phyloP scores from a whole-genome alignment of 768 basidiomycete genomes.

The Gloeopeniophorella convolvens region DNA sequence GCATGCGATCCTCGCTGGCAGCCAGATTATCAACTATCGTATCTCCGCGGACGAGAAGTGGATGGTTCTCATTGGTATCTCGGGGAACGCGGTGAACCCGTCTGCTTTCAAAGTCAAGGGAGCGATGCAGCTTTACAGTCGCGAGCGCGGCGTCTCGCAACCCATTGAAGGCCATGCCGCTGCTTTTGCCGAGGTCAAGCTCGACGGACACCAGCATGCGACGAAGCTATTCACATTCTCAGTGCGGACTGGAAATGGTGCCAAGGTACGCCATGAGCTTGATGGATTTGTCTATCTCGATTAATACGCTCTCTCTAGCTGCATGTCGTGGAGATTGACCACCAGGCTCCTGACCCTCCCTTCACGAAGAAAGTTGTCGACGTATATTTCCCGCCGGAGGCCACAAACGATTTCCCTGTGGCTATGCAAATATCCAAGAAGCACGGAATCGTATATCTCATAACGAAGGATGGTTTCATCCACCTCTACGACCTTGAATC shows the following conservation, averaged over 20 bases:
- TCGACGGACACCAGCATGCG: slow-evolving; percentile 76
- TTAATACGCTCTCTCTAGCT: slow-evolving; percentile 46
- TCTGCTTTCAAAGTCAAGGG: slow-evolving; percentile 99
- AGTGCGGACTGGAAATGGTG: slow-evolving; percentile 89
- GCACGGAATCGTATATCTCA: slow-evolving; percentile 93
- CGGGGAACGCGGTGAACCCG: slow-evolving; percentile 84
- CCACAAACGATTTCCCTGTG: slow-evolving; percentile 98
- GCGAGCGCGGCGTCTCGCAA: slow-evolving; percentile 88
- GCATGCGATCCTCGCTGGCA: slow-evolving; percentile 82
- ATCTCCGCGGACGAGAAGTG: slow-evolving; percentile 90
- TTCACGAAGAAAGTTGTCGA: slow-evolving; percentile 98
- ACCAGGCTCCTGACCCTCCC: slow-evolving; percentile 81
- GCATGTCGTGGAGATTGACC: slow-evolving; percentile 97
- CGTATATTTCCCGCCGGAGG: slow-evolving; percentile 98
- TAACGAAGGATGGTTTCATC: slow-evolving; percentile 98
- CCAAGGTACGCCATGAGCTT: slow-evolving; percentile 60
- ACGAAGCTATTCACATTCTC: slow-evolving; percentile 95
- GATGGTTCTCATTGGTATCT: slow-evolving; percentile 94
- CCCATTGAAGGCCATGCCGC: slow-evolving; percentile 98
- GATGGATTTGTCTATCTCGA: neutral
- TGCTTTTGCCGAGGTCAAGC: slow-evolving; percentile 85
- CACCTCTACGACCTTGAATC: slow-evolving; percentile 97
- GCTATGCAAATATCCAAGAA: slow-evolving; percentile 98
- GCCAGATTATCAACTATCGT: slow-evolving; percentile 98
- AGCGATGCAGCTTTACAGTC: slow-evolving; percentile 92